A percentile compares a stretch with the other conserved stretches of the same genome.
phyloP scores from a whole-genome alignment of 208 protist species.

The Wallacemonas sp. region DNA sequence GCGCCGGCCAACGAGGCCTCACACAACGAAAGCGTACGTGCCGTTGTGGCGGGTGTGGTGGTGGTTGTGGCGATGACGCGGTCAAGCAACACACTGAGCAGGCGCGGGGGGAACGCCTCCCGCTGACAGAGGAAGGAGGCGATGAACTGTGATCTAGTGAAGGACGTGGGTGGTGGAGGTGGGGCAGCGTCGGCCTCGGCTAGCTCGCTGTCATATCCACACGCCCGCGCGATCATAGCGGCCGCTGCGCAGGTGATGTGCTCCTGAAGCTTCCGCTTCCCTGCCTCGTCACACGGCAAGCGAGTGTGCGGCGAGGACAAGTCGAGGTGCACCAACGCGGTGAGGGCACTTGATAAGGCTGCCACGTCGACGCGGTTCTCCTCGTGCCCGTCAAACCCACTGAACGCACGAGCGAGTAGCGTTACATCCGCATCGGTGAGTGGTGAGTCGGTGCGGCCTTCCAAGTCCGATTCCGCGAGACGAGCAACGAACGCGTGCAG shows the following conservation, averaged over 20 bases:
- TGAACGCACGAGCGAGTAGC: conserved; percentile 9
- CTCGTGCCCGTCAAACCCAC: conserved; percentile 17
- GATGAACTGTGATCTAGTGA: conserved; percentile 22
- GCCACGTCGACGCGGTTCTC: conserved; percentile 23
- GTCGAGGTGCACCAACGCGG: background rate
- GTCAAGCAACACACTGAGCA: conserved; percentile 20
- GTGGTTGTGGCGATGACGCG: background rate
- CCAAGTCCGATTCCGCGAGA: too few species aligned
- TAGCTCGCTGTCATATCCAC: background rate
- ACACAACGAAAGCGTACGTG: background rate
- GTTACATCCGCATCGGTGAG: background rate
- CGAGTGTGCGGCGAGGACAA: background rate
- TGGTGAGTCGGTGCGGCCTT: too few species aligned
- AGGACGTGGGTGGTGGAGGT: background rate
- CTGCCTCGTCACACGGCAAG: background rate
- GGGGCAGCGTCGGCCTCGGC: background rate
- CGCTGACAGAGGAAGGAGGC: conserved; percentile 24
- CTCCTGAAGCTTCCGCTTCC: background rate
- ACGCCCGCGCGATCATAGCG: conserved; percentile 17
- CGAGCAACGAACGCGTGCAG: background rate
- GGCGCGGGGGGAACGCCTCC: conserved; percentile 29
- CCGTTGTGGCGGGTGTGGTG: background rate
- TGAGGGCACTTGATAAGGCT: background rate
- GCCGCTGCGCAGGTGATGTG: conserved; percentile 4
- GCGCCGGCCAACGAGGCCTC: background rate